Percentiles rank a stretch among this genome's conserved stretches.
These are phyloP conservation scores for Coprinellus micaceus DNA, from an alignment of 768 basidiomycete species.

Conservation along the genomic window DNA sequence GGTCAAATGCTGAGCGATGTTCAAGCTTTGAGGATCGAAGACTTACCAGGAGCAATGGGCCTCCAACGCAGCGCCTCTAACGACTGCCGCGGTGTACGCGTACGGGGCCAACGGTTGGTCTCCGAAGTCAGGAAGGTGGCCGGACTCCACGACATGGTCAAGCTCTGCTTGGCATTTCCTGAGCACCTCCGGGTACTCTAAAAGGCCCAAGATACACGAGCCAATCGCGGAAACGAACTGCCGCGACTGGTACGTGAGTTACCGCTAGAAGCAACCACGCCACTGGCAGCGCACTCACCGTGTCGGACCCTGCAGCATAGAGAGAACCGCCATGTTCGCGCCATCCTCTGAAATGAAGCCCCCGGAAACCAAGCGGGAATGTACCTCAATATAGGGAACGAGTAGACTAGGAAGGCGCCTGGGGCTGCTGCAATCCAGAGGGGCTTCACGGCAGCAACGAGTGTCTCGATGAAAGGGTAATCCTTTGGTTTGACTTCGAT, in stretches of 20 bases:
- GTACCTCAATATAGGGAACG: background rate
- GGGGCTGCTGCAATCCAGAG: background rate
- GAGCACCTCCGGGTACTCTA: conserved; percentile 27
- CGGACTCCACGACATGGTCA: conserved; percentile 27
- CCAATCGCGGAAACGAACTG: conserved; percentile 26
- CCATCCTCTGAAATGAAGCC: background rate
- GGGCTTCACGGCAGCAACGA: background rate
- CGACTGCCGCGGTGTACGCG: conserved; percentile 26
- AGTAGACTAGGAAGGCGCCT: background rate
- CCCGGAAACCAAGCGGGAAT: too few relatives aligned
- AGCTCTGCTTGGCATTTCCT: conserved; percentile 31
- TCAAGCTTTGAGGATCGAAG: background rate
- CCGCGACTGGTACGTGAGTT: background rate
- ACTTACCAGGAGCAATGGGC: conserved; percentile 23
- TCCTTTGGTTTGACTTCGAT: background rate
- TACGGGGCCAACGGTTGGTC: conserved; percentile 27
- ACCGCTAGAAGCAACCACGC: background rate
- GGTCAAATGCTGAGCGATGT: background rate
- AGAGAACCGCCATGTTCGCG: background rate
- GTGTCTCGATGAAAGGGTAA: background rate
- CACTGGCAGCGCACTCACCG: background rate
- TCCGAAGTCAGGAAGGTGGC: conserved; percentile 28
- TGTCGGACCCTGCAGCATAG: background rate
- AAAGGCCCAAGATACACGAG: conserved; percentile 30
- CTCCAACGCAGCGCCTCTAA: conserved; percentile 28